Percentiles rank a stretch among this genome's conserved stretches.
These are phyloP conservation scores for Backusella morwellensis DNA, from an alignment of 192 early-diverging fungal genomes.

Conservation along the genomic window DNA sequence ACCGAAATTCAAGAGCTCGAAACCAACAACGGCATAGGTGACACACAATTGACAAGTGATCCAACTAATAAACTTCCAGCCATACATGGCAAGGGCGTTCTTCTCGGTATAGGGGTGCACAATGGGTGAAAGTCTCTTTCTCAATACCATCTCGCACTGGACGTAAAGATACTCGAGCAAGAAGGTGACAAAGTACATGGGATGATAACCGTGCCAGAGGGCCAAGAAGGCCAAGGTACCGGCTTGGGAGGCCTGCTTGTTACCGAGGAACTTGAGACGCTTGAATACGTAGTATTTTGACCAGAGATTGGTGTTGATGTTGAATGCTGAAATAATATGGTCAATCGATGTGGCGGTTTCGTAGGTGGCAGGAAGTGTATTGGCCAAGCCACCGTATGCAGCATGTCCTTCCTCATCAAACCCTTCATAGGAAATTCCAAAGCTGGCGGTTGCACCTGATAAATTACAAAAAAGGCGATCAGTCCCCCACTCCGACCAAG, in stretches of 20 bases:
- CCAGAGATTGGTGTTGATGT: constrained; percentile 68
- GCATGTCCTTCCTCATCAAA: constrained; percentile 40
- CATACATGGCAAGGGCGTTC: constrained; percentile 19
- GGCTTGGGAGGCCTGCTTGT: constrained; percentile 49
- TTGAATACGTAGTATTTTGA: constrained; percentile 63
- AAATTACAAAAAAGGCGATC: background rate
- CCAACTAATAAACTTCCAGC: constrained; percentile 41
- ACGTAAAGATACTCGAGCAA: constrained; percentile 56
- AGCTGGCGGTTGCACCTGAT: constrained; percentile 46
- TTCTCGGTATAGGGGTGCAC: constrained; percentile 31
- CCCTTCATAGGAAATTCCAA: constrained; percentile 60
- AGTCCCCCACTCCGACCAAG: background rate
- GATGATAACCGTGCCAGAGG: constrained; percentile 62
- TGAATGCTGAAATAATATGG: constrained; percentile 56
- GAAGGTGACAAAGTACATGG: constrained; percentile 59
- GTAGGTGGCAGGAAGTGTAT: constrained; percentile 39
- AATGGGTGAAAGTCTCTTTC: constrained; percentile 29
- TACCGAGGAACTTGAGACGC: constrained; percentile 52
- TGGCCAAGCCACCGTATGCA: constrained; percentile 53
- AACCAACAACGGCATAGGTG: constrained; percentile 49
- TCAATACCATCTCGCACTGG: constrained; percentile 44
- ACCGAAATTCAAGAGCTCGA: constrained; percentile 41
- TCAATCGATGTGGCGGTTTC: constrained; percentile 52
- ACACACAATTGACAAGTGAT: constrained; percentile 40
- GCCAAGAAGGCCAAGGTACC: constrained; percentile 53